Evolutionary conservation across 257 asterid species (phyloP).

Genomic region (Solanum sitiens): DNA sequence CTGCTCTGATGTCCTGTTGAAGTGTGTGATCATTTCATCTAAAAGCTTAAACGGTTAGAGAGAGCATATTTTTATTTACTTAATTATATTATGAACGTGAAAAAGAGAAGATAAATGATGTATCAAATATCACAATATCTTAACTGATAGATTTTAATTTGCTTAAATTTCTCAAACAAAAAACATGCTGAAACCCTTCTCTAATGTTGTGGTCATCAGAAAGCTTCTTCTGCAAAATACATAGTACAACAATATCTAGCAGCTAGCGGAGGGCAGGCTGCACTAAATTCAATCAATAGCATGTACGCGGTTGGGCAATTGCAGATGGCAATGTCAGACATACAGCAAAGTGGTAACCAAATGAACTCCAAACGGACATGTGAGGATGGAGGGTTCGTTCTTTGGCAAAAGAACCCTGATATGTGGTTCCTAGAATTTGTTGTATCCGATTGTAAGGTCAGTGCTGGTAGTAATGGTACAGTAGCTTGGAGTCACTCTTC

Average conservation of each 20-base stretch:
- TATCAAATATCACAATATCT: neutral
- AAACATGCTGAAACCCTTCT: neutral
- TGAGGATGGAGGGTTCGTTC: slow-evolving; percentile 80
- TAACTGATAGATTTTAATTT: neutral
- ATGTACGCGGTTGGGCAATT: slow-evolving; percentile 93
- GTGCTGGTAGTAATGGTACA: slow-evolving; percentile 85
- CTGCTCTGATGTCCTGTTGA: neutral
- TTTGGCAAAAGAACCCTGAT: slow-evolving; percentile 93
- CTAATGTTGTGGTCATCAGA: slow-evolving; percentile 22
- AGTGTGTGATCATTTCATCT: neutral
- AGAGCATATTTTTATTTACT: neutral
- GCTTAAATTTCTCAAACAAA: neutral
- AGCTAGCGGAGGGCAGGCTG: slow-evolving; percentile 76
- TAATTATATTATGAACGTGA: neutral
- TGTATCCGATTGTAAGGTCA: slow-evolving; percentile 58
- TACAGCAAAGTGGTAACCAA: slow-evolving; percentile 11
- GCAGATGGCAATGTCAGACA: slow-evolving; percentile 48
- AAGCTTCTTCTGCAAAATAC: slow-evolving; percentile 78
- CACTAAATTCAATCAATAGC: slow-evolving; percentile 43
- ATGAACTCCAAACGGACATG: slow-evolving; percentile 3
- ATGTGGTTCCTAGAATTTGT: slow-evolving; percentile 83
- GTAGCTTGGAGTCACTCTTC: slow-evolving; percentile 82
- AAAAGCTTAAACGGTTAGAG: neutral
- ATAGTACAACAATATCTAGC: slow-evolving; percentile 91
- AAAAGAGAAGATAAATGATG: neutral